Base-by-base conservation (phyloP, 2,329 filamentous ascomycete genomes). In the Beauveria sp. region DNA sequence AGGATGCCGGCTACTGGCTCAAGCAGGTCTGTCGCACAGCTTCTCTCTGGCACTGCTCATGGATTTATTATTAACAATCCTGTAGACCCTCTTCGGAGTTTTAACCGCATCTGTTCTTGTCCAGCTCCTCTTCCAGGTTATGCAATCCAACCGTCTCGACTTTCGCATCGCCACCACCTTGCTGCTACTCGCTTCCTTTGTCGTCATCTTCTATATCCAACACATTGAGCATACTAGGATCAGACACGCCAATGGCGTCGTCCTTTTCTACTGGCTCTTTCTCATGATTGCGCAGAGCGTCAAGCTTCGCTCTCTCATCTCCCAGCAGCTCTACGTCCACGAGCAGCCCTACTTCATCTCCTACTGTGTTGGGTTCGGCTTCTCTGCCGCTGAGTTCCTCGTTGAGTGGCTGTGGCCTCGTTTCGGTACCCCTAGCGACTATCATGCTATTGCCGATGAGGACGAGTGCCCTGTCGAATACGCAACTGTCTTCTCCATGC, bases 321-420 rank as follows among this genome's bases (percentile, higher is more conserved):
- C 90, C 5, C 91, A 93, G 71, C 81, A 91, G 69, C 75, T 89
- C 40, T 90, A 92, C 72, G 72, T 78, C 62, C 79, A 80, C 49
- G 83, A 85, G 66, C 74, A 88, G 46, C 81, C 88, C 18, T 96
- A 93, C 74, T 96, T 97, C 67, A 76, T 90, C 60, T 81, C 87
- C 26, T 93, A 93, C 74, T 86, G 85, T 62, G 78, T 88, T 49
- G 89, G 87, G 30, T 80, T 92, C 58, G 90, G 84, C 1, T 77
- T 96, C 46, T 86, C 88, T 1, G 72, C 85, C 2, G 66, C 85
- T 9, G 90, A 91, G 65, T 95, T 96, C 65, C 74, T 85, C 14
- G 76, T 96, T 42, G 93, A 97, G 76, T 96, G 93, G 84, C 78
- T 96, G 20, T 87, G 93, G 71, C 90, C 90, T n/a, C 93, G 93